Base-by-base conservation (phyloP, 2,329 filamentous ascomycete species). In the Colletotrichum horii region DNA sequence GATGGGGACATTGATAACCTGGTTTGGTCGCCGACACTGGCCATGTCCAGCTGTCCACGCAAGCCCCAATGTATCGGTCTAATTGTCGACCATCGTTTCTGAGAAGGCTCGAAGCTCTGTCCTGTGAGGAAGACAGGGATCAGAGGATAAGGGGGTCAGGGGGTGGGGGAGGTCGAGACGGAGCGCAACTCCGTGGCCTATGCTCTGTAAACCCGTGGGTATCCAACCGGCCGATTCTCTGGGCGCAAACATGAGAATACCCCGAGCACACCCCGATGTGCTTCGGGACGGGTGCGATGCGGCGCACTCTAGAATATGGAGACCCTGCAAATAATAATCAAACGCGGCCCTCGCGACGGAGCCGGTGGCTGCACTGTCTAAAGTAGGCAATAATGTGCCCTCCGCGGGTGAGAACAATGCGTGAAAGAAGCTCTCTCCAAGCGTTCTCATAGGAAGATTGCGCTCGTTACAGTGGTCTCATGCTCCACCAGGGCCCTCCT, bases 401-500 rank as follows among this genome's bases (percentile, higher is more conserved):
- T 30, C 48, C 11, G 30, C 52, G 66, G 52, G 43, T 38, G 32
- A 58, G 14, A 26, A 32, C 11, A 19, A n/a, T 22, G 48, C 66
- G 30, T 26, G 24, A 52, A 52, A 24, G 56, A 14, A 16, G 30
- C 32, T 55, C 26, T 62, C 52, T 36, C 6, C 16, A 22, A 65
- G 28, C 48, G 28, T 30, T 26, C 32, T 61, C 34, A 36, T 66
- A 61, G 48, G 52, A 67, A 66, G 64, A 73, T 74, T 74, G 56
- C 58, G 16, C 64, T 73, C 56, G 64, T 48, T 73, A 58, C 26
- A 69, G 70, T 66, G 64, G 70, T n/a, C 52, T 69, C 15, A 43
- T 74, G 65, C 56, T 74, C 70, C 74, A 76, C 70, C 48, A 36
- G 15, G 43, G 58, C 28, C 52, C 36, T 38, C 74, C 70, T 56